phyloP scores from a whole-genome alignment of 2,329 filamentous ascomycete genomes.

The Penicillium sp. region DNA sequence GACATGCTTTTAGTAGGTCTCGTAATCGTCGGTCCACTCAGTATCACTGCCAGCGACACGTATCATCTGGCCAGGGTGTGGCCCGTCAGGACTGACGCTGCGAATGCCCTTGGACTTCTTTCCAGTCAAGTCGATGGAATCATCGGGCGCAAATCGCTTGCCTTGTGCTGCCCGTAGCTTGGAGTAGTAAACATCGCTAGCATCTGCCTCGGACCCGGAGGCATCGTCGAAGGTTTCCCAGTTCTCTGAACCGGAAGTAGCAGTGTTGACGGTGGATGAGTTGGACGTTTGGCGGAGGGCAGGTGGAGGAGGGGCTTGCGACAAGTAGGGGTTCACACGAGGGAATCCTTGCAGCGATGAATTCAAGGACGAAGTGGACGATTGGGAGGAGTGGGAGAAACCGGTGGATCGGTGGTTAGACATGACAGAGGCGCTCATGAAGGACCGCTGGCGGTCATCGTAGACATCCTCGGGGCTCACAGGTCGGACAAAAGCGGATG shows the following conservation, averaged over 20 bases:
- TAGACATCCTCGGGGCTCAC: constrained; percentile 81
- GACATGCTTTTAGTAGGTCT: constrained; percentile 39
- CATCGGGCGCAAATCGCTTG: constrained; percentile 60
- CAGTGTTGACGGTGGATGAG: constrained; percentile 66
- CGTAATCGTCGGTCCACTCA: constrained; percentile 57
- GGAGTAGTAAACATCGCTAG: constrained; percentile 76
- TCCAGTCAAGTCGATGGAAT: constrained; percentile 36
- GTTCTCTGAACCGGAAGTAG: constrained; percentile 83
- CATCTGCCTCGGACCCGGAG: constrained; percentile 73
- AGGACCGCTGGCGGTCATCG: constrained; percentile 63
- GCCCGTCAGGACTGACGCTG: constrained; percentile 47
- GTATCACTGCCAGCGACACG: constrained; percentile 54
- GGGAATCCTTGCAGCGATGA: constrained; percentile 36
- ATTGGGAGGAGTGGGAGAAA: constrained; percentile 46
- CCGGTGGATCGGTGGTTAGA: constrained; percentile 38
- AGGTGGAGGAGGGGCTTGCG: constrained; percentile 40
- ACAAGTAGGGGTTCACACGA: constrained; percentile 39
- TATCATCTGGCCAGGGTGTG: constrained; percentile 47
- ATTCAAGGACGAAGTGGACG: constrained; percentile 43
- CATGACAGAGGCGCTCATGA: constrained; percentile 48
- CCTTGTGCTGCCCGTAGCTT: constrained; percentile 69
- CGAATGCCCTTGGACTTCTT: constrained; percentile 52
- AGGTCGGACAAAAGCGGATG: constrained; percentile 57
- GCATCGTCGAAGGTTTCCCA: constrained; percentile 96
- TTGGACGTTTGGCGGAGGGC: constrained; percentile 69